Evolutionary conservation across 345 rosid species (phyloP), one percentile per base, ranked within the genome.

Genomic region (Pistacia integerrima): DNA sequence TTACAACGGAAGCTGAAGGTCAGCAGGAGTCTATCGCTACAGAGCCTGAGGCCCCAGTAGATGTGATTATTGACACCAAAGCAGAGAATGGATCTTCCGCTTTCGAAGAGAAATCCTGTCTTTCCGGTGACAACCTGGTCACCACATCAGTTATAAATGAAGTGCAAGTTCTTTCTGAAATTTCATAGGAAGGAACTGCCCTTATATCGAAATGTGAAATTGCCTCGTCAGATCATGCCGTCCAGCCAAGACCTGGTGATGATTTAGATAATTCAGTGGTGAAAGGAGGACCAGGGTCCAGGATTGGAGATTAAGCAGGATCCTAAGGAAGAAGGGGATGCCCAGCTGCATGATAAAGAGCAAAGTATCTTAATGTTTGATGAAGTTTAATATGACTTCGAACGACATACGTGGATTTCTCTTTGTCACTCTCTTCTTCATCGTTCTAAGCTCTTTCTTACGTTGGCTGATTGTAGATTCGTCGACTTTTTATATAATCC

Each of bases 231-330:
- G 46, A 14, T 33, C 56, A 64, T 25, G 52, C 57, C 60, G 41
- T 63, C 48, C 25, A 62, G 74, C 36, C 30, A 30, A 48, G 5
- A 33, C 33, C 17, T 11, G 4, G 17, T 9, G 56, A 70, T 10
- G 44, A 38, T 62, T 12, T 12, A 7, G 56, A 13, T 56, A 55
- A 70, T 70, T 28, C 55, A 56, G 57, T 6, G 63, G 67, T 46
- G 54, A 58, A 58, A 30, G 2, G 8, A 64, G 63, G 20, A 64
- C 9, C 35, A 72, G n/a, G 54, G 13, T 46, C 56, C 56, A 22
- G 66, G 48, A 11, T 73, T 12, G 6, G 76, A 61, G 68, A 12
- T n/a, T 44, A 67, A 74, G 54, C 49, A n/a, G 22, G 70, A 64
- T 56, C 62, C 54, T 0, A 49, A 51, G 63, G 35, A 35, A 10